Evolutionary conservation across 495 filamentous ascomycete species (phyloP).

Genomic region (Hypomontagnella submonticulosa): DNA sequence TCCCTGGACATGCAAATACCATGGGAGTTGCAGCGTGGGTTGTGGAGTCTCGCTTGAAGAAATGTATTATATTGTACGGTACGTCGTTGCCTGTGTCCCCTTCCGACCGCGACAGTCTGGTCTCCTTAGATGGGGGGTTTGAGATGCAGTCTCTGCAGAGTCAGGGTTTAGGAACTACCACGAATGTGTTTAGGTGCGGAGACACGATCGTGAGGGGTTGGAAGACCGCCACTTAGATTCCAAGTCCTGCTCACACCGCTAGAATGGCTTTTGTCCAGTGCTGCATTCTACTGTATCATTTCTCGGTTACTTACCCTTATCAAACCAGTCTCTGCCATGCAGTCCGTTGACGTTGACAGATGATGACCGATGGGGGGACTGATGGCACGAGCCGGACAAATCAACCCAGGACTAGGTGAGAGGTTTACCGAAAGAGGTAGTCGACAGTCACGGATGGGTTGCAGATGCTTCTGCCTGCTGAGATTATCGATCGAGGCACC

Average conservation of each 20-base stretch:
- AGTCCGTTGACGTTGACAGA: conserved; percentile 23
- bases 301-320: conserved; percentile 32
- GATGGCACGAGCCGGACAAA: conserved; percentile 26
- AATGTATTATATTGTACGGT: conserved; percentile 3
- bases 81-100: conserved; percentile 29
- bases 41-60: conserved; percentile 23
- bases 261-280: conserved; percentile 29
- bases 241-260: conserved; percentile 39
- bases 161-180: conserved; percentile 35
- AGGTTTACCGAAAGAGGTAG: conserved; percentile 32
- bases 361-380: not conserved
- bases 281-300: conserved; percentile 36
- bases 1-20: conserved; percentile 32
- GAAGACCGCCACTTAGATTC: conserved; percentile 32
- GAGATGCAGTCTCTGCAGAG: conserved; percentile 34
- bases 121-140: conserved; percentile 24
- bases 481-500: conserved; percentile 29
- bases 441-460: conserved; percentile 26
- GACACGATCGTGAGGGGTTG: conserved; percentile 40
- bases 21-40: conserved; percentile 33
- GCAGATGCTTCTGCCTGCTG: conserved; percentile 17
- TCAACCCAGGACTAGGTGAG: conserved; percentile 16
- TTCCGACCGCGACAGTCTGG: conserved; percentile 25
- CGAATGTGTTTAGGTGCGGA: conserved; percentile 37
- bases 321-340: conserved; percentile 22